Conservation (phyloP, 345 rosid species). For the Boechera retrofracta region DNA sequence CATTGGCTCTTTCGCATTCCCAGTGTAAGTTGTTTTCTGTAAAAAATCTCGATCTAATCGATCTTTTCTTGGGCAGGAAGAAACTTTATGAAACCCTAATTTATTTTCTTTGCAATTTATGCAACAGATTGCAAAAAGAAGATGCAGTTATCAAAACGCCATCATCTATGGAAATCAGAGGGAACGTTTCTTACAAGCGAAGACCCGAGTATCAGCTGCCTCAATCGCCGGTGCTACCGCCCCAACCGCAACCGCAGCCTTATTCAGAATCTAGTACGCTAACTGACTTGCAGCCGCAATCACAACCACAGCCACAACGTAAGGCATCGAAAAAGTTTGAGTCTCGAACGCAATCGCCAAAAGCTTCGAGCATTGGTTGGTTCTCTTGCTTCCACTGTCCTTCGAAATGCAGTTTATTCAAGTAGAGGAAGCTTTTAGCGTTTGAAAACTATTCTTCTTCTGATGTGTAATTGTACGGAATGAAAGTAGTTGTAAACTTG, state of each 20-base stretch:
- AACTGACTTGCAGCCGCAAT: conserved; percentile 5
- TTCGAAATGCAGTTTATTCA: conserved; percentile 25
- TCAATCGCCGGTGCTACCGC: conserved; percentile 29
- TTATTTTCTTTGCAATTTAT: neutral
- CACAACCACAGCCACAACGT: conserved; percentile 12
- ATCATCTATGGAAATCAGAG: conserved; percentile 23
- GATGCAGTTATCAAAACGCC: conserved; percentile 36
- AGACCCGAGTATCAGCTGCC: conserved; percentile 29
- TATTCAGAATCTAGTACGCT: neutral
- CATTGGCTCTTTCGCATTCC: conserved; percentile 70
- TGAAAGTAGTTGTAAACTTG: neutral
- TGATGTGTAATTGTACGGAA: neutral
- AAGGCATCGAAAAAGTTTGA: neutral
- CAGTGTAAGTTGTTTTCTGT: conserved; percentile 53
- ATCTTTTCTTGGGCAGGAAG: neutral
- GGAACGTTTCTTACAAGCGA: neutral
- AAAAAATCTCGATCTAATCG: neutral
- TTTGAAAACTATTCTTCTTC: neutral
- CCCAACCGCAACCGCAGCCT: neutral
- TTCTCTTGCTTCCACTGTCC: conserved; percentile 66
- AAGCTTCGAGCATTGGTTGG: conserved; percentile 43
- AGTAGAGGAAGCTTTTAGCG: neutral
- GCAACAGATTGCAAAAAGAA: conserved; percentile 52
- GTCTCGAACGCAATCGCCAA: conserved; percentile 32
- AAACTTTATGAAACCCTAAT: conserved; percentile 23